phyloP scores from a whole-genome alignment of 495 filamentous ascomycete genomes.

The Bombardia bombarda region DNA sequence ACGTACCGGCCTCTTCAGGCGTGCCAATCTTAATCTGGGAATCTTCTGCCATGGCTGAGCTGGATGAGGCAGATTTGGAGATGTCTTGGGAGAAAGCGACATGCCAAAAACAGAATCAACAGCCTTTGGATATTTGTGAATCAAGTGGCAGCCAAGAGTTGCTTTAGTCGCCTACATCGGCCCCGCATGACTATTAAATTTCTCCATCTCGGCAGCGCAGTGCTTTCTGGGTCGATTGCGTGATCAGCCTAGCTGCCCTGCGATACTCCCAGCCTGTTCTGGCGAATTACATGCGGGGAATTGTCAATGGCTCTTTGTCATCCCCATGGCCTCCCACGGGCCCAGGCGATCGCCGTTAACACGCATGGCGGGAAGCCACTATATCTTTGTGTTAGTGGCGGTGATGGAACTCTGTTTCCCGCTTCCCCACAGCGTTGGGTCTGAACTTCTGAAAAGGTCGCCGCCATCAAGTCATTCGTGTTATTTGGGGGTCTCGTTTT shows the following conservation, averaged over 20 bases:
- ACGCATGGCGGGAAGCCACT: no score
- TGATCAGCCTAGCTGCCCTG: constrained; percentile 23
- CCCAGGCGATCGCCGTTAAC: no score
- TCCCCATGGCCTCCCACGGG: no score
- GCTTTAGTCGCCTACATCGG: constrained; percentile 14
- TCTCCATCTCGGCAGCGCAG: constrained; percentile 10
- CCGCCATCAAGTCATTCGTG: no score
- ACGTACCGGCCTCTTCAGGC: constrained; percentile 41
- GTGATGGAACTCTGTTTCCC: no score
- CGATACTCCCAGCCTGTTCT: constrained; percentile 12
- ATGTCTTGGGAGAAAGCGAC: constrained; percentile 7
- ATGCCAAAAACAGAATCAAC: constrained; percentile 3
- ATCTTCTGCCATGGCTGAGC: constrained; percentile 25
- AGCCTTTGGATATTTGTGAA: constrained; percentile 1
- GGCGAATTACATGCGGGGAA: constrained; percentile 22
- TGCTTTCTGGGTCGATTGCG: constrained; percentile 22
- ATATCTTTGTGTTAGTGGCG: no score
- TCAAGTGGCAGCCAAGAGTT: constrained; percentile 2
- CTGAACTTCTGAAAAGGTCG: no score
- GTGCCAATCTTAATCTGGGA: constrained; percentile 26
- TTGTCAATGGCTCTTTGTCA: constrained; percentile 26
- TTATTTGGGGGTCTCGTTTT: no score
- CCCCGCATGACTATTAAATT: constrained; percentile 18
- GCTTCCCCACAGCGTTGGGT: no score
- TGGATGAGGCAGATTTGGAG: not conserved